These are phyloP conservation scores for Vaccinium myrtillus DNA, from an alignment of 148 eudicot species.

Conservation along the genomic window DNA sequence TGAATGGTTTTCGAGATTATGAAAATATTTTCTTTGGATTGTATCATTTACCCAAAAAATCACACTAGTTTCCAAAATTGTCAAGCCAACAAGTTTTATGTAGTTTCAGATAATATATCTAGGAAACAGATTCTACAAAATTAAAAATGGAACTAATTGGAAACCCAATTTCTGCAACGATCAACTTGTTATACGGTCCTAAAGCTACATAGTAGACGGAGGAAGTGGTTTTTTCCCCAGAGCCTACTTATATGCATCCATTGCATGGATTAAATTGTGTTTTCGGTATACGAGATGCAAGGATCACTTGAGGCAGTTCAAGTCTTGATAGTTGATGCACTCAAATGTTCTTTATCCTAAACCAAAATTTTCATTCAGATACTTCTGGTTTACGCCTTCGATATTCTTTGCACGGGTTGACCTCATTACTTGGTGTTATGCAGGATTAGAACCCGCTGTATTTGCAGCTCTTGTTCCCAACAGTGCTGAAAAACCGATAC, in stretches of 20 bases:
- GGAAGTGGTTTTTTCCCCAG: not conserved
- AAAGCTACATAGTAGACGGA: not conserved
- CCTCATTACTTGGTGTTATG: slow-evolving; percentile 6
- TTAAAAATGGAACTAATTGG: not conserved
- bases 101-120: not conserved
- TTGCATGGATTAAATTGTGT: not conserved
- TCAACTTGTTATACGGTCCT: not conserved
- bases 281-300: not conserved
- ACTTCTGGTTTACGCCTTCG: not conserved
- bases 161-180: not conserved
- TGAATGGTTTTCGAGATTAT: not conserved
- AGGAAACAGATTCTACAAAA: not conserved
- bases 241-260: not conserved
- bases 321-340: not conserved
- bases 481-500: slow-evolving; percentile 64
- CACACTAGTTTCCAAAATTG: not conserved
- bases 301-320: not conserved
- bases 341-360: not conserved
- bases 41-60: not conserved
- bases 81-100: not conserved
- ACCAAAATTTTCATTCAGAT: not conserved
- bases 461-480: slow-evolving; percentile 96
- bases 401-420: not conserved
- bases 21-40: not conserved
- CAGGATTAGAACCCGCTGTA: slow-evolving; percentile 72